Evolutionary conservation across 176 grass and related monocot genomes (phyloP).

Genomic region (Musa schizocarpa): DNA sequence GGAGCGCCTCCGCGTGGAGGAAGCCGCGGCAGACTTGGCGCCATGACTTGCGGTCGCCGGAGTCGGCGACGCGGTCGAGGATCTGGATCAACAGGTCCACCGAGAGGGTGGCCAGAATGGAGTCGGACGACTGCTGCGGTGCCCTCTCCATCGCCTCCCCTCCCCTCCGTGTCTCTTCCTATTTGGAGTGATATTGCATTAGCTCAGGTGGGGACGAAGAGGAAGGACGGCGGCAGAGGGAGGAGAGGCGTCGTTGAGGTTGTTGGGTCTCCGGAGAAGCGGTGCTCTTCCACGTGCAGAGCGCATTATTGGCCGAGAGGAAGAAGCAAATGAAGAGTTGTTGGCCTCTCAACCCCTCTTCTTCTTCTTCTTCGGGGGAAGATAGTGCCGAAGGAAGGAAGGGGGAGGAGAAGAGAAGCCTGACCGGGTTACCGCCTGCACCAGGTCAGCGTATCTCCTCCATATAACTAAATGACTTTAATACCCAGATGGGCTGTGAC

Average conservation of each 20-base stretch:
- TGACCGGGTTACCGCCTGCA: not conserved
- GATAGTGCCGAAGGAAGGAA: not conserved
- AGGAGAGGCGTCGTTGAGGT: not conserved
- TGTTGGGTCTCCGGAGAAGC: not conserved
- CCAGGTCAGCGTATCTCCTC: not conserved
- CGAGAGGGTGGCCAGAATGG: conserved; percentile 25
- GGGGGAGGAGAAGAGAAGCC: not conserved
- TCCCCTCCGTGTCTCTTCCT: conserved; percentile 9
- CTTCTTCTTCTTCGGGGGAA: not conserved
- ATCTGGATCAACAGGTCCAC: conserved; percentile 65
- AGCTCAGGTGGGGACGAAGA: conserved; percentile 73
- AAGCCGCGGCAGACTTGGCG: conserved; percentile 64
- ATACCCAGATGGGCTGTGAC: not conserved
- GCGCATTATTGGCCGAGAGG: not conserved
- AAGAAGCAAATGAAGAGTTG: not conserved
- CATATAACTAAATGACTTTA: not conserved
- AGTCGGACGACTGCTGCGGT: not conserved
- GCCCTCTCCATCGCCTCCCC: conserved; percentile 17
- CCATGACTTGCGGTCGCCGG: conserved; percentile 65
- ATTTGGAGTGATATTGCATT: conserved; percentile 6
- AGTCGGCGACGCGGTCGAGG: conserved; percentile 54
- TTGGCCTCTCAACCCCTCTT: not conserved
- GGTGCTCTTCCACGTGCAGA: not conserved
- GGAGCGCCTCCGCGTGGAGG: conserved; percentile 48
- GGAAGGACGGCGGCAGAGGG: conserved; percentile 40